Evolutionary conservation across 139 green algal genomes (phyloP), one percentile per base, ranked within the genome.

Genomic region (Chlamydomonas sphaeroides): DNA sequence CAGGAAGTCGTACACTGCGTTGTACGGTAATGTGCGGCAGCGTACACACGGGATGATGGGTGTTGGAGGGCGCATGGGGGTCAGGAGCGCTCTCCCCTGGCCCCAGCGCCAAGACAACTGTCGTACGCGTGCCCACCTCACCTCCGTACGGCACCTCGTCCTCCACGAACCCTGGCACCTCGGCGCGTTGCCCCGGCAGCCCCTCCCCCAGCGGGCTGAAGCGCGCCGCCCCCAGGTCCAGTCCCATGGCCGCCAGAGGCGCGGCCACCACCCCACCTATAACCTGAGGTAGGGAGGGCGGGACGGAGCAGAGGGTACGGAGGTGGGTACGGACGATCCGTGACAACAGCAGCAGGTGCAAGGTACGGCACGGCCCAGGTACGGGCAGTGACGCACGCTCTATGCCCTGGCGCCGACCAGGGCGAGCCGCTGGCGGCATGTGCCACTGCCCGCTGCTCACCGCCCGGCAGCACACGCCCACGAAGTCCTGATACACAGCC

Each of bases 1-100:
- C 39, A 80, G 70, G 56, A 80, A 80, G 56, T 80, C 73, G 73
- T 80, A 80, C 73, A 80, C 73, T 80, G 49, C 49, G 38, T 10
- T 20, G 23, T 2, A 26, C 26, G 1, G 53, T 7, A 28, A 6
- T 6, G 51, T 6, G 51, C 14, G 51, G 51, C 26, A 28, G 15
- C 17, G 14, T 61, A 17, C 17, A 17, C 18, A 6, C 17, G 14
- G 26, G 20, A 30, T 61, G 14, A 3, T 28, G 51, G 51, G 18
- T 56, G 26, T 32, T 38, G 11, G 26, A 18, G 36, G 32, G 10
- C 7, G 33, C 25, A 36, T 32, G 17, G 23, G 8, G 15, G 38
- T 20, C 66, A 49, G 5, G 20, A 39, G 20, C n/a, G 66, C 66
- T 32, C 66, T 20, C 36, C 66, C 66, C 63, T 28, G 17, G 21